Evolutionary conservation across 2,329 filamentous ascomycete species (phyloP), one percentile per base, ranked within the genome.

Genomic region (Neospermospora avenae): DNA sequence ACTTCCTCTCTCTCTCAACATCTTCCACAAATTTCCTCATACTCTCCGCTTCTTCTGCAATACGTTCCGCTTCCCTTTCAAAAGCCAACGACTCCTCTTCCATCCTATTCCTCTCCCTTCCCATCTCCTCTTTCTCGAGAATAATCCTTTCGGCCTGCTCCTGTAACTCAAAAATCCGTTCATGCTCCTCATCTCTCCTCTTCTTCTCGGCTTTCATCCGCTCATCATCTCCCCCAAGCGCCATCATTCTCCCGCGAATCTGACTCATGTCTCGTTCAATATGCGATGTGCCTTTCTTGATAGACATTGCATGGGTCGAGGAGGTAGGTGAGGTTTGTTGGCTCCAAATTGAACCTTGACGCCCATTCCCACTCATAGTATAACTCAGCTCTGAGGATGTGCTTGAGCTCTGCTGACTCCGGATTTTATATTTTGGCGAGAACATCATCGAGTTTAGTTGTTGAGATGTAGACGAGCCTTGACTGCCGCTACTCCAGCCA

Each of bases 111-210:
- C 52, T 20, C 20, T 59, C 57, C 31, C 39, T 39, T n/a, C 55
- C 57, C 57, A 59, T 59, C 20, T 59, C 49, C 24, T 54, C 42
- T n/a, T 44, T 49, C 42, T 59, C 57, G 14, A 44, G 16, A 6
- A 53, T 49, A 13, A 59, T 59, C 7, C 22, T n/a, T 16, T 55
- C 28, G 2, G 57, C 57, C 35, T 59, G 57, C 8, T 28, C 49
- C 42, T 59, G 39, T 22, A 55, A 45, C 34, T 55, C 39, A 3
- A 59, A 10, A n/a, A 59, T 48, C 3, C 41, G 8, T 41, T 59
- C 57, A 22, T 52, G 49, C 10, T 57, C 55, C 2, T 42, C 55
- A 6, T 57, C 55, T 18, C 41, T 28, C 2, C 44, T 31, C 14
- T 48, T 6, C 20, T 14, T 20, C n/a, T 57, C 55, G 13, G 28